Percentiles rank a stretch among this genome's conserved stretches.
These are phyloP conservation scores for Lactifluus rugatus DNA, from an alignment of 768 basidiomycete species.

Conservation along the genomic window DNA sequence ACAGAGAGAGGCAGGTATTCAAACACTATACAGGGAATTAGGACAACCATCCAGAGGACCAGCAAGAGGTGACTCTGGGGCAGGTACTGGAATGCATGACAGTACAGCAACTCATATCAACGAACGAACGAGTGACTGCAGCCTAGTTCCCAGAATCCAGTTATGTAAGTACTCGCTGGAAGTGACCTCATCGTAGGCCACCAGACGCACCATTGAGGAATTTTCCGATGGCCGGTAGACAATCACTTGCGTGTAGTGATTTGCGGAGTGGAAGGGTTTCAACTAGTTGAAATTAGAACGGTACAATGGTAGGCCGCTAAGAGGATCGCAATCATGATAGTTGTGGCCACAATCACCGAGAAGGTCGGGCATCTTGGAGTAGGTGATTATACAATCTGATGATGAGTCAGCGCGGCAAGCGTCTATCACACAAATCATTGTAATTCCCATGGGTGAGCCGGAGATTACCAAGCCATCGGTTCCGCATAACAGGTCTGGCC, in stretches of 20 bases:
- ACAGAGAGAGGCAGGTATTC: neutral
- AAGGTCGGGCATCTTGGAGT: no score
- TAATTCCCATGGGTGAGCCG: no score
- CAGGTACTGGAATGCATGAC: neutral
- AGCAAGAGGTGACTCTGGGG: neutral
- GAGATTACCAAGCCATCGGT: no score
- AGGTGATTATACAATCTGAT: no score
- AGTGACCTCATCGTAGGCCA: neutral
- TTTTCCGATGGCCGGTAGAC: neutral
- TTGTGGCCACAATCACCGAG: neutral
- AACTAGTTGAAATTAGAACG: neutral
- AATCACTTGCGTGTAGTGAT: neutral
- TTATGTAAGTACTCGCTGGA: neutral
- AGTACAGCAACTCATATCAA: neutral
- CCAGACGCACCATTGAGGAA: neutral
- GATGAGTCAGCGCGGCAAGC: neutral
- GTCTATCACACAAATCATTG: no score
- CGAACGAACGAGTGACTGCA: neutral
- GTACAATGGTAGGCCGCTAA: neutral
- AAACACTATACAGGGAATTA: neutral
- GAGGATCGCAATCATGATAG: neutral
- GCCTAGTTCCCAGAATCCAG: neutral
- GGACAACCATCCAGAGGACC: neutral
- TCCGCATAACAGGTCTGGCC: no score
- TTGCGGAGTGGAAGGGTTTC: neutral